Conservation (phyloP, 331 rosid genomes). For the Arachis monticola region DNA sequence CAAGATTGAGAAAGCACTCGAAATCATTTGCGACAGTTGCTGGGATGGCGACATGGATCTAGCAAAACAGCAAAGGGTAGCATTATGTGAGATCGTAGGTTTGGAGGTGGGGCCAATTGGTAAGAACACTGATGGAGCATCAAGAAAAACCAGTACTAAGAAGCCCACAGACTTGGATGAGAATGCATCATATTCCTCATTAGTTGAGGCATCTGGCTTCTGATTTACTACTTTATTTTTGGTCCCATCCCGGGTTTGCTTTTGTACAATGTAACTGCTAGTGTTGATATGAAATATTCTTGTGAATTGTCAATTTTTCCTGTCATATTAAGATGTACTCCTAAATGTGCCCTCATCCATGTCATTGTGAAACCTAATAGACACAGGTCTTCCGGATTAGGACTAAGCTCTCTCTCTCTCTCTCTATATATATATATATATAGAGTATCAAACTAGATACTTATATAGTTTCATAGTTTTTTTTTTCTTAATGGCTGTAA, state of each 20-base stretch:
- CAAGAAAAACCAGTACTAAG: conserved; percentile 45
- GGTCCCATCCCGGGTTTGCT: conserved; percentile 18
- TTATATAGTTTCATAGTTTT: no score
- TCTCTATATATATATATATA: no score
- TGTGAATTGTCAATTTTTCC: conserved; percentile 8
- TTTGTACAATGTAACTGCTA: conserved; percentile 28
- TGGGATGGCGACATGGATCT: conserved; percentile 85
- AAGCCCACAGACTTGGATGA: conserved; percentile 60
- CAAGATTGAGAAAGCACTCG: conserved; percentile 73
- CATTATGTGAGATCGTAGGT: conserved; percentile 61
- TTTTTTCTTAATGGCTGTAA: no score
- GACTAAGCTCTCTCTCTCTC: no score
- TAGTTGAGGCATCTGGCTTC: conserved; percentile 89
- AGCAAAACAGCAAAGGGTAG: conserved; percentile 59
- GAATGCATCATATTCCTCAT: conserved; percentile 85
- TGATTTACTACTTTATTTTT: conserved; percentile 31
- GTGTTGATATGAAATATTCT: conserved; percentile 1
- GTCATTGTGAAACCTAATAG: no score
- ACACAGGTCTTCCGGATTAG: no score
- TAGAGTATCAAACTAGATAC: no score
- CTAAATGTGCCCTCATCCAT: no score
- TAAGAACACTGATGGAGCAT: conserved; percentile 44
- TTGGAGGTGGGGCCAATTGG: conserved; percentile 50
- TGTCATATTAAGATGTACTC: not conserved
- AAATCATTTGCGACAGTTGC: conserved; percentile 80